Evolutionary conservation across 2,329 filamentous ascomycete genomes (phyloP), one percentile per base, ranked within the genome.

Genomic region (Fusarium globosum): DNA sequence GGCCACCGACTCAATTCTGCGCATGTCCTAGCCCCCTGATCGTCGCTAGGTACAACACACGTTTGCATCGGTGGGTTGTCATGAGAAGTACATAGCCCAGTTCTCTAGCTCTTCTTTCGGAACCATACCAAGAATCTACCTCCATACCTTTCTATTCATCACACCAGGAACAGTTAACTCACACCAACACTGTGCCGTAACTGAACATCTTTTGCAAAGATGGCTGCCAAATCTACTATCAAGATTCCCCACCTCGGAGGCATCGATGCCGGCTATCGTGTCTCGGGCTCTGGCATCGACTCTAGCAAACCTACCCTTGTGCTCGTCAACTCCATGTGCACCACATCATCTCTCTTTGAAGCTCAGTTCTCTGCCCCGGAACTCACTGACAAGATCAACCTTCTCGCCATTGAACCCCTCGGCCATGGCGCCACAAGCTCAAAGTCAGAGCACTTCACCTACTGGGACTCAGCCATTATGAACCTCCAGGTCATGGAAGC

Each of bases 381-480:
- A 4, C 81, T 88, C 28, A 83, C 82, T 0, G 76, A 79, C 35
- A 80, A 80, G 10, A 81, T 84, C 74, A 88, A 88, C 73, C 81
- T 89, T 11, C 78, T 88, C 11, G 86, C 86, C 48, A 82, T 89
- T 63, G 87, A 88, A 79, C 86, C 85, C 4, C 83, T 89, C 1
- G 87, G 87, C 63, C 87, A 89, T 73, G 87, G 87, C 69, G 79
- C 83, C 21, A 88, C 86, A 4, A 80, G 77, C 62, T 81, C 77
- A 62, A 61, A 77, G n/a, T 74, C 76, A 0, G 85, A 87, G 74
- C 84, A 87, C 66, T 89, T 87, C 74, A 88, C 86, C 5, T 88
- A 88, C 80, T 89, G 87, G 87, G 87, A 89, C 76, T 80, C 86
- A 7, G 87, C 87, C 49, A 79, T 83, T 66, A 85, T 90, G 85